phyloP scores from a whole-genome alignment of 1,139 yeast genomes.

The Pichia cactophila region DNA sequence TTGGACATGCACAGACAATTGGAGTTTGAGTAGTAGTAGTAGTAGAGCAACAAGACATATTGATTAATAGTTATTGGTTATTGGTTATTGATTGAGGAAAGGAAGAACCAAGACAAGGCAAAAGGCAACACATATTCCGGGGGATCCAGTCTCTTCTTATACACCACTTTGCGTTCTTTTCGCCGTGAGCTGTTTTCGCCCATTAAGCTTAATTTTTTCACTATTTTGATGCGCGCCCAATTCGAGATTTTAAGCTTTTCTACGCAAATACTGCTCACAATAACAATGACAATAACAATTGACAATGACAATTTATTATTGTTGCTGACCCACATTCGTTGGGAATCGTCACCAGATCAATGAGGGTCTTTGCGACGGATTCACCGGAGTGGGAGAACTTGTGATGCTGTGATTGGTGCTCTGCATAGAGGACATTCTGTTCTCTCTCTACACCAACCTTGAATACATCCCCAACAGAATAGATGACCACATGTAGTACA shows the following conservation, averaged over 20 bases:
- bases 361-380: neutral
- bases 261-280: neutral
- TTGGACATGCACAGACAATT: slow-evolving; percentile 5
- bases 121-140: neutral
- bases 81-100: neutral
- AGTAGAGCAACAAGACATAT: slow-evolving; percentile 8
- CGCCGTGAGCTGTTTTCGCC: neutral
- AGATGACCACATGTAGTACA: slow-evolving; percentile 88
- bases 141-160: neutral
- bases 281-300: no score
- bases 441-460: slow-evolving; percentile 80
- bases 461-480: slow-evolving; percentile 87
- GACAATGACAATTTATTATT: no score
- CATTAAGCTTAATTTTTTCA: neutral
- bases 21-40: slow-evolving; percentile 1
- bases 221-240: neutral
- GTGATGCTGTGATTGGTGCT: slow-evolving; percentile 66
- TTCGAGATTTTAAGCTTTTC: no score
- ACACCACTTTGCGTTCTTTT: neutral
- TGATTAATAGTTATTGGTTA: neutral
- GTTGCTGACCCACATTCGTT: neutral
- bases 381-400: slow-evolving; percentile 58
- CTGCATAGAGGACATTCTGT: slow-evolving; percentile 93
- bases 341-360: no score
- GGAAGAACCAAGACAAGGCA: neutral